Evolutionary conservation across 2,329 filamentous ascomycete species (phyloP).

Genomic region (Fusarium coicis): DNA sequence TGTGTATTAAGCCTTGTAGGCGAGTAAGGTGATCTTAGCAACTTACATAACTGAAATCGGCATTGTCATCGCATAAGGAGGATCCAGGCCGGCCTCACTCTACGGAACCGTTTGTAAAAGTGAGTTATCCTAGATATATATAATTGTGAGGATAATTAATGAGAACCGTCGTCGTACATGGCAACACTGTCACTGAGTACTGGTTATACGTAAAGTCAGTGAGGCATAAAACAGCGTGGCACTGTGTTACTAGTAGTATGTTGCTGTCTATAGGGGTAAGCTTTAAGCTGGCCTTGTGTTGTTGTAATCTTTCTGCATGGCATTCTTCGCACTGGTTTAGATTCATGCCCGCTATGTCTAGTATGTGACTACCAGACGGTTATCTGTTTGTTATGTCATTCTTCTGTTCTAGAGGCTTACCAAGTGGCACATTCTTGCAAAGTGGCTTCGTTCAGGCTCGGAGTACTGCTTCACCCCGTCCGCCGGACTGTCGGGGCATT

Average conservation of each 20-base stretch:
- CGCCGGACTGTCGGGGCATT: background rate
- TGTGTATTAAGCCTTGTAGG: background rate
- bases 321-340: background rate
- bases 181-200: no score
- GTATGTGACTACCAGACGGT: background rate
- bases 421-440: background rate
- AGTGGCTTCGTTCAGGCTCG: background rate
- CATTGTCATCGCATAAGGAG: background rate
- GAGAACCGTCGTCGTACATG: no score
- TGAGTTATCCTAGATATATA: no score
- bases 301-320: background rate
- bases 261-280: no score
- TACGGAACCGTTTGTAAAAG: no score
- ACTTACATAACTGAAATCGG: fast-evolving
- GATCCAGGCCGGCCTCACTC: no score
- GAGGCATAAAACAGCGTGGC: no score
- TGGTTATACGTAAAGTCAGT: no score
- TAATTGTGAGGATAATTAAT: no score
- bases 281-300: background rate
- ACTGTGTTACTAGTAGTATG: no score
- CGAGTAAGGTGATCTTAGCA: background rate
- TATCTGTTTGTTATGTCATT: background rate
- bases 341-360: background rate
- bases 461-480: background rate
- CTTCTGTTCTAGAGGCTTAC: background rate